Conservation (phyloP, 257 asterid genomes). For the Plantago major region DNA sequence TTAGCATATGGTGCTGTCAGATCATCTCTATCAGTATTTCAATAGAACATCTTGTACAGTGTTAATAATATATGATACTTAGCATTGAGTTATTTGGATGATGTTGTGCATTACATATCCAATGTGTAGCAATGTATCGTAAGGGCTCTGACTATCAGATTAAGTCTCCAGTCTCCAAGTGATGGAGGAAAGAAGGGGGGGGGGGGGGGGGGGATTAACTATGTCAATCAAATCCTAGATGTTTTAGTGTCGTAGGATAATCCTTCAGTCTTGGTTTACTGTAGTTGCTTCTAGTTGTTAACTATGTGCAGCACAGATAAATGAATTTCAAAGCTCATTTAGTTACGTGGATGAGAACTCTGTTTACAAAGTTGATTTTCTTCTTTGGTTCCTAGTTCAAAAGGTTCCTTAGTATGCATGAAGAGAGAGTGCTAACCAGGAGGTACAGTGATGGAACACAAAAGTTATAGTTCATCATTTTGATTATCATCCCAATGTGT, state of each 20-base stretch:
- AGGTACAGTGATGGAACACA: background rate
- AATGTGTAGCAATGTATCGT: background rate
- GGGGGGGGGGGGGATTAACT: background rate
- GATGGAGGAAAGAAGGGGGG: background rate
- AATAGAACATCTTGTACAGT: constrained; percentile 5
- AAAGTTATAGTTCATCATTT: background rate
- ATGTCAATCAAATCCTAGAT: background rate
- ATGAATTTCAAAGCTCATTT: background rate
- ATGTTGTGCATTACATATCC: background rate
- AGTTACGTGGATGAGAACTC: background rate
- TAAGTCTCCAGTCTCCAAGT: background rate
- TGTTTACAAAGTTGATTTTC: background rate
- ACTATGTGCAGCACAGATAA: background rate
- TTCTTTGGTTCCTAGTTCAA: too few relatives aligned
- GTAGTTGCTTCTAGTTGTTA: too few relatives aligned
- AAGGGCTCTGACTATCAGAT: too few relatives aligned
- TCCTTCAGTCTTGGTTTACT: background rate
- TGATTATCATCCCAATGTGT: background rate
- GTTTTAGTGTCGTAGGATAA: background rate
- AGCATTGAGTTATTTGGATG: background rate
- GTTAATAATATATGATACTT: too few relatives aligned
- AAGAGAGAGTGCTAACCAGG: background rate
- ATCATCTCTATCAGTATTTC: constrained; percentile 27
- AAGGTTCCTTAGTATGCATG: background rate
- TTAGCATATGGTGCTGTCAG: constrained; percentile 42